Base-by-base conservation (phyloP, 1,284 basidiomycete species). In the Puccinia coronata region DNA sequence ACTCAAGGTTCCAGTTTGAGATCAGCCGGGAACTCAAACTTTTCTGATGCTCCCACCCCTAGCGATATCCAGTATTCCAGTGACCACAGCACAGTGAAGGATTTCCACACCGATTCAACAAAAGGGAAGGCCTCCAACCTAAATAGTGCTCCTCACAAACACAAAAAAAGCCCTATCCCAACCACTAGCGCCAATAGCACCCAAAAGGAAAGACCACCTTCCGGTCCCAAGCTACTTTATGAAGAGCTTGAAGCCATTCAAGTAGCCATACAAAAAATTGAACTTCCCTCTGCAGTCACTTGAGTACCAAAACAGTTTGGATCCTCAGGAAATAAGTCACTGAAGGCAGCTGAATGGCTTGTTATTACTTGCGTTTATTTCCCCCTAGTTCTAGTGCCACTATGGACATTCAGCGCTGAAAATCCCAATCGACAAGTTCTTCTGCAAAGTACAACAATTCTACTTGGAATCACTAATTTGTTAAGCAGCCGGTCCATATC, bases 331-430 rank as follows among this genome's bases (percentile, higher is more conserved):
- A 71, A 53, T 47, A 43, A 41, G 34, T 47, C 53, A 28, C 57
- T 74, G 18, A 74, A 74, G 57, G 72, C 72, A 34, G 31, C 72
- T 2, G 72, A 74, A 57, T 74, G 72, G 72, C 72, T 59, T 9
- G 41, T 74, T 2, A 39, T 74, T 6, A 39, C n/a, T 41, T 57
- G 57, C 34, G 53, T 74, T 16, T 74, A 57, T 74, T 74, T 57
- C 41, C 53, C 57, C n/a, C 36, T 57, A 2, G 51, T 61, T 41
- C 36, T 74, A 20, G 41, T 74, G 1, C 72, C 72, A 6, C 36
- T 57, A 25, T 74, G 72, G 72, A 41, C 31, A 41, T 74, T 47
- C 18, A 41, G 36, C 31, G n/a, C 72, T 41, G 18, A 51, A 16
- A 71, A 71, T 53, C 69, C 43, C 8, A 23, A 49, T 70, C 39